Evolutionary conservation across 2,329 filamentous ascomycete species (phyloP), one percentile per base, ranked within the genome.

Genomic region (Penicillium sp.): DNA sequence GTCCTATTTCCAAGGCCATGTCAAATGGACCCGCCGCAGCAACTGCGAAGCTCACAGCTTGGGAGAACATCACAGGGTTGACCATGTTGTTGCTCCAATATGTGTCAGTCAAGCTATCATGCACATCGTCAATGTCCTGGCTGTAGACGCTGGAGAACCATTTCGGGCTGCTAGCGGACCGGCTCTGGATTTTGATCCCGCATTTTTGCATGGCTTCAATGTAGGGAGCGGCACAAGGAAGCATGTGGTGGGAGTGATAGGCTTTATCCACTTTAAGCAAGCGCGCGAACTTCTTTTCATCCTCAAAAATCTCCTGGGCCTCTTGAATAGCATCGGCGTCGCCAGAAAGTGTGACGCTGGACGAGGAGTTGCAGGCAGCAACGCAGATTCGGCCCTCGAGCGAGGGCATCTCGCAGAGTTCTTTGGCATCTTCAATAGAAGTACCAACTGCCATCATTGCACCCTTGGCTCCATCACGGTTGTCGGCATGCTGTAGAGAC

Each of bases 401-500:
- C 0, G 47, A 53, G 0, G 50, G 41, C 39, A 56, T 54, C 7
- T 54, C 42, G 44, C 57, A 60, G n/a, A 68, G 51, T 10, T 56
- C 60, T 1, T 59, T 44, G 0, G 68, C 69, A 27, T 75, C 68
- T 4, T 70, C 65, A 6, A 60, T 50, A 0, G 62, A 60, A 0
- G 69, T 64, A 0, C 71, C 73, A 0, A 71, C 73, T 0, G 76
- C 76, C 32, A 78, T 56, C 77, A 80, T 80, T 1, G 63, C 68
- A 1, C 75, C 75, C 11, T 50, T 54, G 22, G 46, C n/a, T 3
- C 51, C 56, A 7, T 36, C 47, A 1, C 28, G 18, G 10, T 44
- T 40, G 1, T 40, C 32, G 3, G 57, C 57, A 6, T 57, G 44
- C 1, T 52, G 51, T 7, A 64, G 54, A 39, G 62, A 59, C 9